Base-by-base conservation (phyloP, 352 stramenopile genomes). In the Phytopythium aichiense region DNA sequence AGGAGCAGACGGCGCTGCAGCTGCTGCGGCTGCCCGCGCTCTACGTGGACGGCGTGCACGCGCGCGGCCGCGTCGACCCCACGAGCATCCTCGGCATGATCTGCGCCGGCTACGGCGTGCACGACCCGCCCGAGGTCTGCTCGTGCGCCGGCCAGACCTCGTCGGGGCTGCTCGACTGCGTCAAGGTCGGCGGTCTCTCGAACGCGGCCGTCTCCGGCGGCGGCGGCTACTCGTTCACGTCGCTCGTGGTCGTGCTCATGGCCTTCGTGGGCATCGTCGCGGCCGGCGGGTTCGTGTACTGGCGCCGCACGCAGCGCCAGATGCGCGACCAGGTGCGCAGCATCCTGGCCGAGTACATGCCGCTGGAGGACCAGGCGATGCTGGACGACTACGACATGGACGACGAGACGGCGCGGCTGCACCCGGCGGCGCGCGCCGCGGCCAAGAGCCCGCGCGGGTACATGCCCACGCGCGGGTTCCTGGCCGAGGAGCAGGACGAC, bases 271-370 rank as follows among this genome's bases (percentile, higher is more conserved):
- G 71, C 11, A 73, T 81, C 23, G 89, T 97, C 49, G 74, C 77
- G 63, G 67, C 73, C 20, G 78, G 89, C 55, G 88, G 87, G 0
- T 88, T 93, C 65, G 87, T 95, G 46, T 97, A 98, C 76, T 98
- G 88, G 71, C 91, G 92, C 40, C 88, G 88, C 69, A 98, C 89
- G 16, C 86, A 96, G 67, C 86, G 84, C 52, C 88, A 98, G 69
- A 98, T 98, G 95, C 91, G 92, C 63, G 91, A 96, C 52, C 94
- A 98, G 69, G 94, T 98, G 50, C 88, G 91, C 63, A 96, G 92
- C 51, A 98, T 98, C 60, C 69, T 98, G 63, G 93, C 95, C 22
- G 94, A 98, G 76, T 98, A 98, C 77, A 98, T 98, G 94, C 95
- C 95, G 46, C 68, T 98, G 25, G 92, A 98, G 63, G 88, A 97